Evolutionary conservation across 2,329 filamentous ascomycete species (phyloP), one percentile per base, ranked within the genome.

Genomic region (Claviceps lovelessii): DNA sequence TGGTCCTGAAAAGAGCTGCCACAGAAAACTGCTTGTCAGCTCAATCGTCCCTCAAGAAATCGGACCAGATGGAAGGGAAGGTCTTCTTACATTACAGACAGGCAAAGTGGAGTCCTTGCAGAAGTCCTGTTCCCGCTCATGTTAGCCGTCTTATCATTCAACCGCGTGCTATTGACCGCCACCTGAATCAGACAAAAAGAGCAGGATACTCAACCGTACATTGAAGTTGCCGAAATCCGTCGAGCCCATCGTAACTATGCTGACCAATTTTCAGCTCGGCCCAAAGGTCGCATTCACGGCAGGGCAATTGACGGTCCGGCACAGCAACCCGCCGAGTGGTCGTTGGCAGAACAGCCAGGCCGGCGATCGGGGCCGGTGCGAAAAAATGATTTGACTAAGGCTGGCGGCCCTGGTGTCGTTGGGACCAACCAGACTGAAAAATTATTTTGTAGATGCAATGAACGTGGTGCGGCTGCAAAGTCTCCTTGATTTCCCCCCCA

Each of bases 91-190:
- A 78, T 91, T 91, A 76, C 87, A 93, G 63, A 91, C 76, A 54
- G 88, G 87, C 63, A 91, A 76, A 56, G 86, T 90, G 63, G 87
- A 87, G 73, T 90, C 86, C 67, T 80, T 84, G 77, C 88, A 93
- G 69, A 93, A 90, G 67, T 85, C 74, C 86, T 91, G 65, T 65
- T 23, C 56, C 50, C 58, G 61, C 9, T 61, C 58, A 55, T 54
- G 57, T 65, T 60, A 65, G 63, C 59, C 57, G 56, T 60, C 55
- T 58, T 23, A 41, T 48, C 11, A 28, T 31, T 5, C 35, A 28
- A 41, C 10, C n/a, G 28, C 23, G 10, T 28, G 47, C 37, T 7
- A 39, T 33, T 45, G 42, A 6, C 19, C 28, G 28, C 44, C 17
- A 17, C n/a, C n/a, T 19, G 41, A 44, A 17, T 19, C 5, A 44